These are phyloP conservation scores for Suillus spraguei DNA, from an alignment of 768 basidiomycete genomes.

Conservation along the genomic window DNA sequence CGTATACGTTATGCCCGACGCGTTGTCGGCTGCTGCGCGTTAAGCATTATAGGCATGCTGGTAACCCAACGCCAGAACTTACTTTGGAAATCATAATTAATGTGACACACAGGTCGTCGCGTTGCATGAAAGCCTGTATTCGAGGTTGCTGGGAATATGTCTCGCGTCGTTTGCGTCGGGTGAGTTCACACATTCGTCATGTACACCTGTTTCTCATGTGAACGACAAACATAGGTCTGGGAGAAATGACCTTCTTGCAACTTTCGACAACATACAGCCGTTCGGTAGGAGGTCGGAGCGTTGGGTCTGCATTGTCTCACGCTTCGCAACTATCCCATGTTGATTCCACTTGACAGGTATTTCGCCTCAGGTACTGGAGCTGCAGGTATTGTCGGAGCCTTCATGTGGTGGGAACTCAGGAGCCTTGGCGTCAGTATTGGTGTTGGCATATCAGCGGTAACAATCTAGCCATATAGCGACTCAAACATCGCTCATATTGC, in stretches of 20 bases:
- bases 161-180: conserved; percentile 89
- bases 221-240: conserved; percentile 61
- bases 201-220: conserved; percentile 7
- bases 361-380: conserved; percentile 95
- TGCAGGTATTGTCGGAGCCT: conserved; percentile 90
- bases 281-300: conserved; percentile 72
- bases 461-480: conserved; percentile 26
- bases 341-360: conserved; percentile 49
- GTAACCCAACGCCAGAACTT: conserved; percentile 46
- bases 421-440: conserved; percentile 82
- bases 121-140: conserved; percentile 59
- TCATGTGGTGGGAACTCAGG: conserved; percentile 93
- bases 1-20: conserved; percentile 79
- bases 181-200: conserved; percentile 25
- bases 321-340: neutral
- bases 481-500: conserved; percentile 9
- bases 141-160: conserved; percentile 79
- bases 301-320: conserved; percentile 58
- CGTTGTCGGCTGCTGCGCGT: conserved; percentile 69
- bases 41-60: conserved; percentile 86
- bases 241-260: conserved; percentile 94
- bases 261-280: conserved; percentile 83
- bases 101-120: conserved; percentile 68
- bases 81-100: neutral
- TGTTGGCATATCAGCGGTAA: conserved; percentile 79